Percentiles rank a stretch among this genome's conserved stretches.
phyloP scores from a whole-genome alignment of 176 grass and related monocot genomes.

The Triticum monococcum region DNA sequence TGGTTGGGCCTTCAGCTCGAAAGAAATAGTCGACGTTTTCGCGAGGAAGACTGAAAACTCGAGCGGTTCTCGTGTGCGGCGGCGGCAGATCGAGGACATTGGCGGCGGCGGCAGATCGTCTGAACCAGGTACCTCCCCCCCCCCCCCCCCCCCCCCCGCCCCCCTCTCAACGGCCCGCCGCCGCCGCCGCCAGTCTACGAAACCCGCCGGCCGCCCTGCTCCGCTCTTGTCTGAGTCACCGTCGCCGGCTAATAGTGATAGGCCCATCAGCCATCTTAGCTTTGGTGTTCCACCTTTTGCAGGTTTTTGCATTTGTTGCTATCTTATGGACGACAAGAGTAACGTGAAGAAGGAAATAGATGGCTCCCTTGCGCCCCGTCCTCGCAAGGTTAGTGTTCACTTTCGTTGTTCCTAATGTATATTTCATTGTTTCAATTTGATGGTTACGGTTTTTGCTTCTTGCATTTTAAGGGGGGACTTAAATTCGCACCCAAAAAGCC shows the following conservation, averaged over 20 bases:
- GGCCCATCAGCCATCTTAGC: background rate
- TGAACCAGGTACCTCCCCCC: background rate
- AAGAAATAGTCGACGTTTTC: no score
- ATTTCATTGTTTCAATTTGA: background rate
- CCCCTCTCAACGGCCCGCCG: no score
- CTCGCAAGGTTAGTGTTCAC: constrained; percentile 38
- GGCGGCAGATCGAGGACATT: background rate
- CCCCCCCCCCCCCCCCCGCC: no score
- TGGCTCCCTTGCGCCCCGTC: constrained; percentile 21
- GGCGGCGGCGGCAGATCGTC: no score
- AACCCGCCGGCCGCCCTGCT: no score
- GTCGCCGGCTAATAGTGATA: background rate
- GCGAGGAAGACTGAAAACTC: background rate
- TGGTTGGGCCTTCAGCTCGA: background rate
- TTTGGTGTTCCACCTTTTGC: background rate
- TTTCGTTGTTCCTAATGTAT: background rate
- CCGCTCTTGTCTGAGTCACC: no score
- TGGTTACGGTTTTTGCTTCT: background rate
- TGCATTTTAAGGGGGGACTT: background rate
- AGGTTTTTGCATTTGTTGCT: constrained; percentile 12
- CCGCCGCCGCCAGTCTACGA: no score
- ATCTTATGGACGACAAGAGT: constrained; percentile 39
- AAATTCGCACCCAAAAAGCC: constrained; percentile 39
- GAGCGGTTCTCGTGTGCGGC: background rate
- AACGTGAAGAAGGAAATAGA: constrained; percentile 37